Percentiles rank a stretch among this genome's conserved stretches.
These are phyloP conservation scores for Ceratobasidium sp. DNA, from an alignment of 1,284 basidiomycete genomes.

Conservation along the genomic window DNA sequence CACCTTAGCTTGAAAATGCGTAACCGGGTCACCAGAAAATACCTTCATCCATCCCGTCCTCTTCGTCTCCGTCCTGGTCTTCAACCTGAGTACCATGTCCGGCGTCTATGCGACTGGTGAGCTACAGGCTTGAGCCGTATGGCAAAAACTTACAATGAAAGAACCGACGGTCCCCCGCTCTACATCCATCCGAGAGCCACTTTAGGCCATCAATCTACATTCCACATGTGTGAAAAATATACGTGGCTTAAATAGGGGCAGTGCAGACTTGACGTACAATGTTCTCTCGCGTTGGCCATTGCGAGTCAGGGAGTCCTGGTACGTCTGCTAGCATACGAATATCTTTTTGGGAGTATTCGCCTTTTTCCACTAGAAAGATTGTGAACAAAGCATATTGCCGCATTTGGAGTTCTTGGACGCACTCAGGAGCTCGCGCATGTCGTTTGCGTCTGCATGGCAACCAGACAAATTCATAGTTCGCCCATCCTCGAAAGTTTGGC, in stretches of 20 bases:
- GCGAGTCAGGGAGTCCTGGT: slow-evolving; percentile 17
- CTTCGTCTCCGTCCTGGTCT: slow-evolving; percentile 33
- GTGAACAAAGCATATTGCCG: background rate
- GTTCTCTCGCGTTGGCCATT: slow-evolving; percentile 32
- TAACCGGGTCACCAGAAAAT: background rate
- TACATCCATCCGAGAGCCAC: slow-evolving; percentile 32
- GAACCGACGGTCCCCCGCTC: slow-evolving; percentile 23
- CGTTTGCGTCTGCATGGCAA: slow-evolving; percentile 38
- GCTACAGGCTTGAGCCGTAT: background rate
- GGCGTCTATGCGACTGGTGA: slow-evolving; percentile 9
- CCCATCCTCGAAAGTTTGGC: slow-evolving; percentile 20
- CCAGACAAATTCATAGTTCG: slow-evolving; percentile 20
- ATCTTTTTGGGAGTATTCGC: slow-evolving; percentile 18
- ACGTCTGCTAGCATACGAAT: slow-evolving; percentile 38
- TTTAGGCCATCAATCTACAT: slow-evolving; percentile 16
- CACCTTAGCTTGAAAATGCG: background rate
- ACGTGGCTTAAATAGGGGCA: background rate
- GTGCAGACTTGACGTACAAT: slow-evolving; percentile 18
- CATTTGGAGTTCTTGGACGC: background rate
- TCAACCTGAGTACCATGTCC: slow-evolving; percentile 37
- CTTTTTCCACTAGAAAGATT: slow-evolving; percentile 6
- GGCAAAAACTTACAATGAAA: slow-evolving; percentile 26
- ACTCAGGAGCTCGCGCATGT: slow-evolving; percentile 31
- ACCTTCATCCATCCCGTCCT: slow-evolving; percentile 37
- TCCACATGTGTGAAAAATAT: background rate